phyloP scores from a whole-genome alignment of 345 rosid species.

The Boechera stricta region DNA sequence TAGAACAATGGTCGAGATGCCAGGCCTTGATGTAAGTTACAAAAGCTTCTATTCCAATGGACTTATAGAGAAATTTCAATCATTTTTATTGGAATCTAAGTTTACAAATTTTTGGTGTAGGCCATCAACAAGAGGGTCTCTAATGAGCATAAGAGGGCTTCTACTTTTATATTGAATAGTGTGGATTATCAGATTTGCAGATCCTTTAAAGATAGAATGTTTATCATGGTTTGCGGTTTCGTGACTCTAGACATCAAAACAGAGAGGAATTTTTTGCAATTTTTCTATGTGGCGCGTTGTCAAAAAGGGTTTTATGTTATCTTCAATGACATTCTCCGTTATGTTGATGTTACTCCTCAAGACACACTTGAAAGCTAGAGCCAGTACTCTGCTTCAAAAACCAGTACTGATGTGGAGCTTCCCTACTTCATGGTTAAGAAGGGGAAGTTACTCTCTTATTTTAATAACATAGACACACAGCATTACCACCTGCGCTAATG shows the following conservation, averaged over 20 bases:
- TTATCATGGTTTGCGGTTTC: neutral
- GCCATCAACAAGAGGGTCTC: slow-evolving; percentile 2
- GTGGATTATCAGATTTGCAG: neutral
- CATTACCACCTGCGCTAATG: neutral
- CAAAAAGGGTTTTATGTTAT: neutral
- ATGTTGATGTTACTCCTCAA: neutral
- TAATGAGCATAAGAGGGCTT: neutral
- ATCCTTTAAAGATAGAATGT: neutral
- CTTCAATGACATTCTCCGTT: slow-evolving; percentile 1
- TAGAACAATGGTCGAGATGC: neutral
- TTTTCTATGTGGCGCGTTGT: neutral
- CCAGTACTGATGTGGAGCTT: neutral
- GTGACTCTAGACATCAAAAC: neutral
- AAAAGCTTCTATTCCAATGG: neutral
- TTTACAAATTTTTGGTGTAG: neutral
- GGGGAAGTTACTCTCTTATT: neutral
- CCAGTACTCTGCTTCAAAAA: neutral
- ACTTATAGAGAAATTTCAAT: neutral
- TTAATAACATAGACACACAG: neutral
- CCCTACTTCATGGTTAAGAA: neutral
- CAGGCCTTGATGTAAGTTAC: neutral
- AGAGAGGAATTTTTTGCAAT: neutral
- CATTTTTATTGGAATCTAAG: neutral
- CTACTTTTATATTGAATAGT: neutral
- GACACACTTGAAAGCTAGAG: slow-evolving; percentile 3